Evolutionary conservation across 140 eudicot genomes (phyloP), one percentile per base, ranked within the genome.

Genomic region (Bidens hawaiensis): DNA sequence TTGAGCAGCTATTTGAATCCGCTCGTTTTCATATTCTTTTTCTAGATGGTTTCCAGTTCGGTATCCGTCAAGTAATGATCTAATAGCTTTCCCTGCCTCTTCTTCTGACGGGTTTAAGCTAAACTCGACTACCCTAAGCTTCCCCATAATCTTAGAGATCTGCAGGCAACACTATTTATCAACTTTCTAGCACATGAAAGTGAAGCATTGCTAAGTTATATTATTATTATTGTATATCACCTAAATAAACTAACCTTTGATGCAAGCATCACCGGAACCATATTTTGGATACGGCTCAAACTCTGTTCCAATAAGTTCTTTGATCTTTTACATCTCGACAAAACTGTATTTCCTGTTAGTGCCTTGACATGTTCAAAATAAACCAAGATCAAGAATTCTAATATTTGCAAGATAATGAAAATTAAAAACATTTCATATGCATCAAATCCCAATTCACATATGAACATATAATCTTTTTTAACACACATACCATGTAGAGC

Each of bases 401-500:
- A 56, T 11, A 7, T 23, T 21, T 55, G 7, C 17, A 55, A 14
- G 5, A 42, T 26, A 25, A 60, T 14, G 28, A 60, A 34, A 47
- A 22, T 10, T 26, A 45, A 45, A 47, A 48, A 30, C 30, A 59
- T 43, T 22, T 43, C 16, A 13, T 17, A 11, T 17, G 54, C 9
- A 4, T 1, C 30, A 69, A 69, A 31, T 57, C 40, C 60, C 25
- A 56, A 19, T 41, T 19, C 23, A 43, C 42, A 52, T 15, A 31
- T 48, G 53, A 59, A 58, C 23, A 12, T 41, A 41, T 5, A 25
- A 31, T 48, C 16, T 23, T 34, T 12, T 24, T 53, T 24, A 5
- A 51, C 31, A 42, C 18, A 47, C 90, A 27, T 82, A 90, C 97
- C 97, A 84, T 62, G 61, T 90, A 90, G 59, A 87, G 91, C 75